Base-by-base conservation (phyloP, 495 filamentous ascomycete species). In the Xylaria scruposa region DNA sequence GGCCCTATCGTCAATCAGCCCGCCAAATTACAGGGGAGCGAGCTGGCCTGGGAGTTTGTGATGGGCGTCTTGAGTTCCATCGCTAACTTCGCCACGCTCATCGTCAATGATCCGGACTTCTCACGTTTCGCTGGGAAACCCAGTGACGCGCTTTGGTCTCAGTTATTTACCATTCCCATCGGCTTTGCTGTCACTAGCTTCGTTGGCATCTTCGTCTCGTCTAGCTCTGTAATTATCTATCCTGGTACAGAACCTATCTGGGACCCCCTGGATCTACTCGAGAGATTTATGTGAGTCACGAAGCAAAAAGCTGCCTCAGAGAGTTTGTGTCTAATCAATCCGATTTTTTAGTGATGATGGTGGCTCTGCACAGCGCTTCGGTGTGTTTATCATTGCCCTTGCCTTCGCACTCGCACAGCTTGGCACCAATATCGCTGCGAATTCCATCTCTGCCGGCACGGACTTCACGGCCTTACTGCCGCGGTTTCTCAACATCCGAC, bases 361-460 rank as follows among this genome's bases (percentile, higher is more conserved):
- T 44, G 90, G 91, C 66, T 90, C 90, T 19, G 90, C 82, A 9
- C 90, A 94, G 76, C 92, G 95, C 36, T 93, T 94, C 71, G 95
- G 94, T 47, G 93, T 97, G 72, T 98, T 97, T 79, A 85, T 97
- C 71, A 97, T 97, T 73, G 83, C 93, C 0, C 78, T 87, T 26
- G 94, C 94, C 7, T 97, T 97, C 79, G 86, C 92, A 5, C 87
- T 98, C 15, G 94, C 95, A 17, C 94, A 97, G 79, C 83, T 97
- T 19, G 95, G 95, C 60, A 97, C 95, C 53, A 98, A 98, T 75
- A 97, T 97, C 74, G 92, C 94, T 4, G 94, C 94, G 71, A 98
- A 98, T 81, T 93, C 91, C 0, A 91, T 97, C 64, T 95, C 93
- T 12, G 92, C 94, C 40, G 95, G 95, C 24, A 96, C 94, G 0